phyloP scores from a whole-genome alignment of 2,329 filamentous ascomycete genomes.

The Chaetomium sp. region DNA sequence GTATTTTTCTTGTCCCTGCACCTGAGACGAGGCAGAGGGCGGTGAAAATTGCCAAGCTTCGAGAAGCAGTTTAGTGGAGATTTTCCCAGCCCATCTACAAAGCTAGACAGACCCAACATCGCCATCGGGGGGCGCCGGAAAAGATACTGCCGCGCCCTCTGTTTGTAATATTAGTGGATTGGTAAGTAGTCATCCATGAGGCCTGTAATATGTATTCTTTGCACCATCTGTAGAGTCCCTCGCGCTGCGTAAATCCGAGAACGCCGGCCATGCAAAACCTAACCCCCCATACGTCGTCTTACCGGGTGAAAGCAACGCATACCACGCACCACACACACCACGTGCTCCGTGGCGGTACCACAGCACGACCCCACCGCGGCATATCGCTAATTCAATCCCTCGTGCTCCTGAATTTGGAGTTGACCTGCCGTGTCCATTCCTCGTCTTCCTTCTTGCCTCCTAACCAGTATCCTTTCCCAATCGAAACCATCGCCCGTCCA shows the following conservation, averaged over 20 bases:
- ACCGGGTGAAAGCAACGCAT: too few species aligned
- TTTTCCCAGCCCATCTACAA: too few species aligned
- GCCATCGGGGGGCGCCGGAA: too few species aligned
- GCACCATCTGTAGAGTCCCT: too few species aligned
- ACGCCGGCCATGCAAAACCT: slow-evolving; percentile 10
- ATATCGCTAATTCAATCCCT: slow-evolving; percentile 8
- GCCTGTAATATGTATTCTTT: too few species aligned
- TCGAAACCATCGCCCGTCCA: slow-evolving; percentile 69
- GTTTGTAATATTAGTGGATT: too few species aligned
- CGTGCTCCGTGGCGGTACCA: background rate
- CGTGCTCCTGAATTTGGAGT: slow-evolving; percentile 30
- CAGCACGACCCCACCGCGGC: background rate
- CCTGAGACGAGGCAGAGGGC: background rate
- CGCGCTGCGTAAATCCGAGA: background rate
- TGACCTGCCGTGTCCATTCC: slow-evolving; percentile 60
- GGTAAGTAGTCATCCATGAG: too few species aligned
- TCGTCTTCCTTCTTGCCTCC: slow-evolving; percentile 56
- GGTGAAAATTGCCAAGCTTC: too few species aligned
- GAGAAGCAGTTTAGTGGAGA: too few species aligned
- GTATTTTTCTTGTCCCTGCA: background rate
- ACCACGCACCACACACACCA: background rate
- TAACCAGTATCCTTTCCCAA: slow-evolving; percentile 76
- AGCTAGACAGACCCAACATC: too few species aligned
- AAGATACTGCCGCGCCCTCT: too few species aligned
- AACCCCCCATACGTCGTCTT: too few species aligned